phyloP scores from a whole-genome alignment of 176 grass and related monocot species.

The Aechmea fasciata region DNA sequence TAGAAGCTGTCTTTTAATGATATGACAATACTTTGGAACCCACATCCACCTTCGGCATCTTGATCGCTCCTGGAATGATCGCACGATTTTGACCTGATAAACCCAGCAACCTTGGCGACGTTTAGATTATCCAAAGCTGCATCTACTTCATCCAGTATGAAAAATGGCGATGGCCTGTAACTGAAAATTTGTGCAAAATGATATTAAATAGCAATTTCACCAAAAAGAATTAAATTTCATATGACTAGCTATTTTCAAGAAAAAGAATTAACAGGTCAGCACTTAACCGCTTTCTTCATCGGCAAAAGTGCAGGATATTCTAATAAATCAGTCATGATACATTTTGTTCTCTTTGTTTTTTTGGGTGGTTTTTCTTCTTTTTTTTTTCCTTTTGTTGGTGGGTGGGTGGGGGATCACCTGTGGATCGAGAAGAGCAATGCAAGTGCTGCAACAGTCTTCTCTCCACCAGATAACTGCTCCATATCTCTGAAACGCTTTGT shows the following conservation, averaged over 20 bases:
- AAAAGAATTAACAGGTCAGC: too few species aligned
- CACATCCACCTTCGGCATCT: conserved; percentile 49
- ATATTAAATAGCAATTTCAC: conserved; percentile 3
- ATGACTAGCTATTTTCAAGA: not conserved
- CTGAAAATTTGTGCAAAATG: conserved; percentile 23
- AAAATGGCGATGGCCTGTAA: conserved; percentile 95
- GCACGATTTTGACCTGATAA: conserved; percentile 96
- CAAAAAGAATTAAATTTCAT: not conserved
- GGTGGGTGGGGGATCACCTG: conserved; percentile 32
- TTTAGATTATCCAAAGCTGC: conserved; percentile 98
- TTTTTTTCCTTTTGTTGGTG: too few species aligned
- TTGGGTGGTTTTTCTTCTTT: too few species aligned
- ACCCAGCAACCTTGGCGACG: conserved; percentile 92
- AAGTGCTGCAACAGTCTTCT: conserved; percentile 96
- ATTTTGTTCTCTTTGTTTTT: too few species aligned
- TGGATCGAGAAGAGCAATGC: conserved; percentile 97
- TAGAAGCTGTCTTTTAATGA: conserved; percentile 97
- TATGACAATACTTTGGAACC: conserved; percentile 96
- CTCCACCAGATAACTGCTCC: conserved; percentile 95
- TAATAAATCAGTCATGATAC: too few species aligned
- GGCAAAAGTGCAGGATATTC: too few species aligned
- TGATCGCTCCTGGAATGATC: conserved; percentile 30
- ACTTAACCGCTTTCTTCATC: too few species aligned
- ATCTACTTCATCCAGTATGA: conserved; percentile 98
- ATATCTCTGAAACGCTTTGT: conserved; percentile 97